Evolutionary conservation across 768 basidiomycete species (phyloP), one percentile per base, ranked within the genome.

Genomic region (Roridomyces roridus): DNA sequence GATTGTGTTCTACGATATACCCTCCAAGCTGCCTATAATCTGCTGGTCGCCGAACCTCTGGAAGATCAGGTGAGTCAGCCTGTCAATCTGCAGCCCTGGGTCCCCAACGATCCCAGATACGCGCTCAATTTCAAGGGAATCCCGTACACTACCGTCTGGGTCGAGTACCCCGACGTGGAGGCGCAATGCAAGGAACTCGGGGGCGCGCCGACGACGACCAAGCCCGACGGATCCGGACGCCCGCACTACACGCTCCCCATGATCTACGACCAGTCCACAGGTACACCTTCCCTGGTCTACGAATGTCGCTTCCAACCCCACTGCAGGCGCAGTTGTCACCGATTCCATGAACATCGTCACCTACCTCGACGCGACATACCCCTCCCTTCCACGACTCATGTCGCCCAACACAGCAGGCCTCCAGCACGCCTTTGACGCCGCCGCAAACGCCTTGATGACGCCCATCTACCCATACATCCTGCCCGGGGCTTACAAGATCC

Each of bases 361-460:
- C 4, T 80, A 82, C 61, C 67, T 82, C 45, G 80, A 82, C 49
- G 63, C 67, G 5, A 67, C 70, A 9, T 82, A 79, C 64, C 77
- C 79, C 0, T 67, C 70, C 37, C 68, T 67, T 1, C 73, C 71
- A 5, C 46, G 39, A 5, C 64, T 79, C 11, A 53, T 77, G 46
- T 73, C 71, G 6, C 48, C 68, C n/a, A 46, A 55, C 3, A 73
- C 70, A 2, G 63, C 6, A n/a, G 57, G n/a, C 17, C 45, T 66
- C 1, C 57, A 59, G 18, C 37, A 31, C 17, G 63, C 57, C 15
- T 59, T 62, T 42, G 34, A 46, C 12, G 57, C 18, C 10, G 57
- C 55, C 5, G 37, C 37, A 15, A 14, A 34, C 4, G 8, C 31
- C 44, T 41, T 42, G 25, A 21, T 63, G n/a, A 23, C 4, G 3